phyloP scores from a whole-genome alignment of 2,329 filamentous ascomycete species.

The Daldinia eschscholtzii region DNA sequence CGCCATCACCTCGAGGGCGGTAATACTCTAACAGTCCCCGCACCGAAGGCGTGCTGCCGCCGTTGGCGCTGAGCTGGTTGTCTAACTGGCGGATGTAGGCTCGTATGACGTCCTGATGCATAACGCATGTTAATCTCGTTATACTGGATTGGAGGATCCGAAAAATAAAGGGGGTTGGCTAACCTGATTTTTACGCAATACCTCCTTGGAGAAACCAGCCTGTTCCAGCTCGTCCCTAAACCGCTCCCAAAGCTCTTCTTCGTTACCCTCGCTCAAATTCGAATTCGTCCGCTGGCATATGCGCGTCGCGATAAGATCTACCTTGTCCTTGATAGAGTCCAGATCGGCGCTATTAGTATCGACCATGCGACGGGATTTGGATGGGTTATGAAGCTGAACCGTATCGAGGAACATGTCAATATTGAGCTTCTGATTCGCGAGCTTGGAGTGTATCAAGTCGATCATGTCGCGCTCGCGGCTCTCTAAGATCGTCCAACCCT shows the following conservation, averaged over 20 bases:
- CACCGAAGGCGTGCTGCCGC: constrained; percentile 62
- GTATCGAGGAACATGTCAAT: constrained; percentile 70
- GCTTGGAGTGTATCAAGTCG: constrained; percentile 59
- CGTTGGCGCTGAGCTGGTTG: constrained; percentile 59
- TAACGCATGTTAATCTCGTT: constrained; percentile 27
- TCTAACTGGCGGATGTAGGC: constrained; percentile 73
- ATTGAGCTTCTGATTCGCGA: constrained; percentile 65
- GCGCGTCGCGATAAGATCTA: constrained; percentile 67
- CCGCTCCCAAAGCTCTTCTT: constrained; percentile 68
- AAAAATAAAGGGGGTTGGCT: constrained; percentile 34
- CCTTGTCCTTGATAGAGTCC: constrained; percentile 70
- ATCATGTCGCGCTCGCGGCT: constrained; percentile 57
- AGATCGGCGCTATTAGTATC: constrained; percentile 59
- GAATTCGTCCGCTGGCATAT: constrained; percentile 61
- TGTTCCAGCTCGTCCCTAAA: constrained; percentile 70
- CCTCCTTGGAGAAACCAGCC: constrained; percentile 69
- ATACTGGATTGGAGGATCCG: constrained; percentile 30
- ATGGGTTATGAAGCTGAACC: constrained; percentile 65
- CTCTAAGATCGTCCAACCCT: constrained; percentile 51
- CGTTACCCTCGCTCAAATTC: constrained; percentile 57
- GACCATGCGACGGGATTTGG: constrained; percentile 55
- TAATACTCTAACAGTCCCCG: constrained; percentile 64
- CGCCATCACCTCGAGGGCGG: constrained; percentile 51
- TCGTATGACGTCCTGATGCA: constrained; percentile 66
- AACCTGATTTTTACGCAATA: constrained; percentile 70